Evolutionary conservation across 345 rosid genomes (phyloP).

Genomic region (Aethionema arabicum): DNA sequence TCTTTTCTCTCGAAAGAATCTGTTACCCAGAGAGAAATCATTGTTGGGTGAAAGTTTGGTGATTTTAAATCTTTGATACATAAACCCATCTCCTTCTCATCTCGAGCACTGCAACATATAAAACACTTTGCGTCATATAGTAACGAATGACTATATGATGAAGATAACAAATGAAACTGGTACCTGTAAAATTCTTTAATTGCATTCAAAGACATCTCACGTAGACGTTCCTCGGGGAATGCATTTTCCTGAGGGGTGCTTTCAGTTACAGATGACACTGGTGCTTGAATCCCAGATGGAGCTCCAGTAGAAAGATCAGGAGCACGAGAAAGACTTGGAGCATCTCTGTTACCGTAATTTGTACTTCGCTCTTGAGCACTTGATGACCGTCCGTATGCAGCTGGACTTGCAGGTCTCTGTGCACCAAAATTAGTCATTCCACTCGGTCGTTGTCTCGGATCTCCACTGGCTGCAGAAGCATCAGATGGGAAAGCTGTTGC

Average conservation of each 20-base stretch:
- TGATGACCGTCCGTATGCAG: slow-evolving; percentile 44
- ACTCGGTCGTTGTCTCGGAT: slow-evolving; percentile 54
- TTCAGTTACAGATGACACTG: slow-evolving; percentile 40
- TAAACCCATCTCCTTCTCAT: slow-evolving; percentile 74
- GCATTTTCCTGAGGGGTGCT: slow-evolving; percentile 50
- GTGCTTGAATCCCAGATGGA: slow-evolving; percentile 49
- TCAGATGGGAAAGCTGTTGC: slow-evolving; percentile 45
- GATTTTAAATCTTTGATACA: slow-evolving; percentile 89
- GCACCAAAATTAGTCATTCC: slow-evolving; percentile 60
- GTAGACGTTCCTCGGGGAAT: slow-evolving; percentile 59
- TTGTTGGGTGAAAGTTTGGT: slow-evolving; percentile 70
- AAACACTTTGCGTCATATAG: not conserved
- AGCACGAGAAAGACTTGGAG: slow-evolving; percentile 42
- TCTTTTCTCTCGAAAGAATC: slow-evolving; percentile 98
- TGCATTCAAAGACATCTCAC: slow-evolving; percentile 62
- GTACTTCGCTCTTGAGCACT: slow-evolving; percentile 51
- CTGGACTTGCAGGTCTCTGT: slow-evolving; percentile 52
- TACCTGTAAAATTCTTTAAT: slow-evolving; percentile 97
- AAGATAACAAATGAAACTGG: slow-evolving; percentile 18
- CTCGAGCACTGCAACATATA: slow-evolving; percentile 64
- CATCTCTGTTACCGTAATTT: slow-evolving; percentile 53
- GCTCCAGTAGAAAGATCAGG: slow-evolving; percentile 53
- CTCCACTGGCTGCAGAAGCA: slow-evolving; percentile 48
- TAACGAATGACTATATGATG: slow-evolving; percentile 6
- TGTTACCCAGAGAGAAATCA: slow-evolving; percentile 87